These are phyloP conservation scores for Cronartium quercuum DNA, from an alignment of 1,284 basidiomycete genomes.

Conservation along the genomic window DNA sequence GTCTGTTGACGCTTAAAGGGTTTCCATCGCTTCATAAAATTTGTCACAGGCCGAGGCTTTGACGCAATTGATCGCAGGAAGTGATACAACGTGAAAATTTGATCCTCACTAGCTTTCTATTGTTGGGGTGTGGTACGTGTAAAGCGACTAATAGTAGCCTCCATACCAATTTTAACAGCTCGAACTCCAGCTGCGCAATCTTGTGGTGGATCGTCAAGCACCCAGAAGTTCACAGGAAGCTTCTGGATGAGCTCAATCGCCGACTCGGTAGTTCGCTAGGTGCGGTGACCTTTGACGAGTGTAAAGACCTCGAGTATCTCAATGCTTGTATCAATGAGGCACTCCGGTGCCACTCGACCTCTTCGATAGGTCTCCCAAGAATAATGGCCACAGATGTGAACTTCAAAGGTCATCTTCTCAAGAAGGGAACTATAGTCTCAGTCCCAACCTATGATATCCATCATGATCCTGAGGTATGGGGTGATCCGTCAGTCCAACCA, in stretches of 20 bases:
- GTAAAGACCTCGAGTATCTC: constrained; percentile 50
- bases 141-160: neutral
- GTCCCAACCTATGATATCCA: constrained; percentile 66
- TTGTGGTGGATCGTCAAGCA: constrained; percentile 70
- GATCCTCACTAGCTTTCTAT: constrained; percentile 61
- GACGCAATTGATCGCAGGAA: constrained; percentile 32
- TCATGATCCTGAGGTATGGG: constrained; percentile 65
- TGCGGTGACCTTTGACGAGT: constrained; percentile 42
- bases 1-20: no score
- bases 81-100: constrained; percentile 57
- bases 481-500: constrained; percentile 50
- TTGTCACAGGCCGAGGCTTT: constrained; percentile 19
- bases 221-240: constrained; percentile 61
- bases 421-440: constrained; percentile 45
- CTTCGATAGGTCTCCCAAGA: constrained; percentile 71
- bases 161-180: neutral
- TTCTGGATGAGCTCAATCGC: constrained; percentile 74
- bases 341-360: constrained; percentile 69
- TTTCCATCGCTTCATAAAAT: neutral
- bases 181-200: constrained; percentile 56
- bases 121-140: constrained; percentile 17
- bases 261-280: constrained; percentile 58
- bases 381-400: constrained; percentile 62
- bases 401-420: constrained; percentile 60
- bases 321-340: constrained; percentile 76